Conservation (phyloP, 2,329 filamentous ascomycete species). For the Phoma sp. region DNA sequence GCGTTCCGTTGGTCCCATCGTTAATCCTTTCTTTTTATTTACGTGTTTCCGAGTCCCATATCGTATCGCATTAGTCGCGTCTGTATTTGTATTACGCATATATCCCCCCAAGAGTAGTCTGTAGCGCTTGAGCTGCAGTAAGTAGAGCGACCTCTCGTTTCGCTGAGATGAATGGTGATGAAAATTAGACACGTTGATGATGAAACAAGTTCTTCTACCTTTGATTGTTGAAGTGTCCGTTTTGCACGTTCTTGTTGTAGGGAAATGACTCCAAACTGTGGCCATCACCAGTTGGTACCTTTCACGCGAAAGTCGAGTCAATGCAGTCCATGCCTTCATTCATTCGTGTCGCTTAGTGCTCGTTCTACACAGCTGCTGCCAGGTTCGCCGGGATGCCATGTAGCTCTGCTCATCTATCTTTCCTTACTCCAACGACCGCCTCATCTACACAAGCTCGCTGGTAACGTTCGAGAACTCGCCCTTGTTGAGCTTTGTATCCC, state of each 20-base stretch:
- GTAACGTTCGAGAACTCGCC: constrained; percentile 98
- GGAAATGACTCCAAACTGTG: too few species aligned
- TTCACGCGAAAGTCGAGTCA: too few species aligned
- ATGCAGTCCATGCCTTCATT: constrained; percentile 9
- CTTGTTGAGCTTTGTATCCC: constrained; percentile 98
- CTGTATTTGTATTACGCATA: constrained; percentile 17
- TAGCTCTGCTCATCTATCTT: background rate
- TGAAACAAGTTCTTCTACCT: background rate
- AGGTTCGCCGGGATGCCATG: background rate
- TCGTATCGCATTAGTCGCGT: constrained; percentile 3
- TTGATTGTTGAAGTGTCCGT: background rate
- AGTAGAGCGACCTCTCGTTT: constrained; percentile 6
- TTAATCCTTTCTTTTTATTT: background rate
- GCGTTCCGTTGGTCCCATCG: constrained; percentile 42
- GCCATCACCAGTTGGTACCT: too few species aligned
- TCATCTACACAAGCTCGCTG: constrained; percentile 67
- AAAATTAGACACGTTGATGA: background rate
- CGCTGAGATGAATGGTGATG: background rate
- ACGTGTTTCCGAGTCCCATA: constrained; percentile 3
- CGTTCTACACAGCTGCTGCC: constrained; percentile 3
- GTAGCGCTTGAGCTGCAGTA: background rate
- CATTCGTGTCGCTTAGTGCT: constrained; percentile 17
- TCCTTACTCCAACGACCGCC: background rate
- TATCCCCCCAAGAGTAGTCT: constrained; percentile 12
- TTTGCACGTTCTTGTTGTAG: background rate